A percentile compares a stretch with the other conserved stretches of the same genome.
Conservation (phyloP, 2,329 filamentous ascomycete species). For the Apiospora phragmitis region DNA sequence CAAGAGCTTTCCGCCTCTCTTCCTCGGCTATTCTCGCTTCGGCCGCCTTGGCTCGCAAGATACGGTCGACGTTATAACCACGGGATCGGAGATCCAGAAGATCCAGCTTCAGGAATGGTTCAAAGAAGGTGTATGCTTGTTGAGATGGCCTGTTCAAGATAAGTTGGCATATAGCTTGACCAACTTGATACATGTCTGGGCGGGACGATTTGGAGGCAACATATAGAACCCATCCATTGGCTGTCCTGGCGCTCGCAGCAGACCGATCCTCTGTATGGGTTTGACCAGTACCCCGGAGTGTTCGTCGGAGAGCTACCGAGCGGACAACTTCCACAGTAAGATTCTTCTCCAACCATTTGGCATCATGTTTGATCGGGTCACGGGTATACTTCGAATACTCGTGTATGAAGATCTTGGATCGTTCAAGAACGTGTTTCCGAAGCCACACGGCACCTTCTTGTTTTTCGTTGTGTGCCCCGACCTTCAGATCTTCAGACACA, state of each 20-base stretch:
- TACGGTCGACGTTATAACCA: conserved; percentile 95
- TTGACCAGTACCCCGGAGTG: conserved; percentile 69
- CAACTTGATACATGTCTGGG: conserved; percentile 89
- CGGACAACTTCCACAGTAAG: conserved; percentile 76
- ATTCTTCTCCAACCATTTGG: conserved; percentile 87
- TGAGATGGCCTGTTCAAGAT: conserved; percentile 82
- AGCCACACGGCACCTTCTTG: conserved; percentile 70
- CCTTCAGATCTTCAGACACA: conserved; percentile 74
- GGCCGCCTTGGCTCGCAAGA: conserved; percentile 82
- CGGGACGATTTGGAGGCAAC: conserved; percentile 63
- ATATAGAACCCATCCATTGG: conserved; percentile 67
- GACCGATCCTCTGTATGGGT: conserved; percentile 74
- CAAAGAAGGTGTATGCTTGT: conserved; percentile 85
- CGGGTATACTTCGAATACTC: conserved; percentile 69
- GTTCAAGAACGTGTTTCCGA: conserved; percentile 80
- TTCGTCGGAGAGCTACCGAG: conserved; percentile 74
- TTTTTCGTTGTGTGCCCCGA: conserved; percentile 66
- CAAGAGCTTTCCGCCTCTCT: conserved; percentile 71
- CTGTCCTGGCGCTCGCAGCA: conserved; percentile 62
- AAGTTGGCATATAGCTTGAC: conserved; percentile 79
- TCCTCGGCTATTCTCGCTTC: conserved; percentile 87
- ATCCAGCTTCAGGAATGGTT: conserved; percentile 85
- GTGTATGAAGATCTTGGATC: conserved; percentile 86
- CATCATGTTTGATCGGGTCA: conserved; percentile 81
- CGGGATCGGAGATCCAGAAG: conserved; percentile 79